Evolutionary conservation across 169 alveolate species (phyloP).

Genomic region (Fabrea salina): DNA sequence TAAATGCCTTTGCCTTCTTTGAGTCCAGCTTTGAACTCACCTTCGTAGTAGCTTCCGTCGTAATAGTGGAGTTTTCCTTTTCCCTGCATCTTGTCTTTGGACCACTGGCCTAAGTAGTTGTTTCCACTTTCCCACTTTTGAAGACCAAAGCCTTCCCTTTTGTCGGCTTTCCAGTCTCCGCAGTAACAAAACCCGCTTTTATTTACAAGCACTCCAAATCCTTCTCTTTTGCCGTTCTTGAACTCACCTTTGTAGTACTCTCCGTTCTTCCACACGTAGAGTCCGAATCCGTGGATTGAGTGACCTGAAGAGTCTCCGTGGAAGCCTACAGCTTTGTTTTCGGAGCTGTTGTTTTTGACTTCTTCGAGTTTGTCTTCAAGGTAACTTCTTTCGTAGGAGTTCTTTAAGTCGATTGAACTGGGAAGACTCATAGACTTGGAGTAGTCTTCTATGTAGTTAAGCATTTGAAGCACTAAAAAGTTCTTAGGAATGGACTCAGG

Average conservation of each 20-base stretch:
- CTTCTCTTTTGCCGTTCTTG: conserved; percentile 49
- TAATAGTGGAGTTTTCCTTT: conserved; percentile 24
- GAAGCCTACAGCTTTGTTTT: not conserved
- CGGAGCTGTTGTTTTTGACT: not conserved
- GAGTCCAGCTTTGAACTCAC: conserved; percentile 5
- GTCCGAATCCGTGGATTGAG: conserved; percentile 9
- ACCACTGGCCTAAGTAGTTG: conserved; percentile 12
- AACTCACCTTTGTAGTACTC: conserved; percentile 49
- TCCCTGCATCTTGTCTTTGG: conserved; percentile 9
- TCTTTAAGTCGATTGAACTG: not conserved
- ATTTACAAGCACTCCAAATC: conserved; percentile 44
- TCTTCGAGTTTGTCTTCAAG: conserved; percentile 14
- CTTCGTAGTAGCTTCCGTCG: conserved; percentile 32
- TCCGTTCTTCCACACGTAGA: conserved; percentile 33
- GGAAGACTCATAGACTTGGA: not conserved
- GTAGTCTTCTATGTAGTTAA: not conserved
- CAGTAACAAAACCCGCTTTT: conserved; percentile 37
- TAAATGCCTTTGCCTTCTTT: conserved; percentile 27
- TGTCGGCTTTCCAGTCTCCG: conserved; percentile 41
- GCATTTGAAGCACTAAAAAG: not conserved
- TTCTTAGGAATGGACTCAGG: not conserved
- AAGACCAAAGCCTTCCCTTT: conserved; percentile 26
- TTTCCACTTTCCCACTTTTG: not conserved
- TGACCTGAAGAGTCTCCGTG: conserved; percentile 10
- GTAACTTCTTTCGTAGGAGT: not conserved